Conservation (phyloP, 768 basidiomycete genomes). For the Steccherinum ochraceum region DNA sequence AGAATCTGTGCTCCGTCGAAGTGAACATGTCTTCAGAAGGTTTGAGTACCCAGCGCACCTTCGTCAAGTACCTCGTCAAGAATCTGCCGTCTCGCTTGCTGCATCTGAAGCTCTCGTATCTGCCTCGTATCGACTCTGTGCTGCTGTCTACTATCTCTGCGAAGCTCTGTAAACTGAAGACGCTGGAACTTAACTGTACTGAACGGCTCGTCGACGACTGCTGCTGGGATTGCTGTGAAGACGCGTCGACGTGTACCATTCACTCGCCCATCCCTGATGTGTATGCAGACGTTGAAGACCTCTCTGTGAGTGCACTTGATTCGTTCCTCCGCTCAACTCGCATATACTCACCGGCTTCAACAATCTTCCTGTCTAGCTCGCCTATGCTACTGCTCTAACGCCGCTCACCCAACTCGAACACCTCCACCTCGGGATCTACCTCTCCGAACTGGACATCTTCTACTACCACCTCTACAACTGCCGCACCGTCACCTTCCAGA, state of each 20-base stretch:
- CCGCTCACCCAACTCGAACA: conserved; percentile 40
- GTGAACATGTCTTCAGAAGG: conserved; percentile 20
- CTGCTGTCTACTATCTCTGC: conserved; percentile 42
- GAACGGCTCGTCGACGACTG: conserved; percentile 52
- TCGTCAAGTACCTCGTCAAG: conserved; percentile 15
- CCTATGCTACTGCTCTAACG: conserved; percentile 37
- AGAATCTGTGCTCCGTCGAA: conserved; percentile 7
- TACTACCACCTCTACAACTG: conserved; percentile 40
- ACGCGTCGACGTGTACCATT: conserved; percentile 42
- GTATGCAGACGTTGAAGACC: conserved; percentile 32
- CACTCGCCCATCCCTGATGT: conserved; percentile 62
- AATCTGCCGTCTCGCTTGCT: conserved; percentile 19
- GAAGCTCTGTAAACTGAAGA: conserved; percentile 37
- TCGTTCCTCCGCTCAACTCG: conserved; percentile 2
- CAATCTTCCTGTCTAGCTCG: conserved; percentile 34
- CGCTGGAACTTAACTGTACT: conserved; percentile 52
- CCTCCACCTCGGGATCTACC: conserved; percentile 57
- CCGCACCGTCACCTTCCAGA: conserved; percentile 1
- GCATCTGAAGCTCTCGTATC: conserved; percentile 39
- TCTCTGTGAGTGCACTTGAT: conserved; percentile 53
- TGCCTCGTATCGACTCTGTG: conserved; percentile 51
- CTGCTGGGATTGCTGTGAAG: conserved; percentile 63
- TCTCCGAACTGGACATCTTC: conserved; percentile 48
- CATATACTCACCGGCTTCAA: background rate
- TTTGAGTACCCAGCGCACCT: conserved; percentile 15